Evolutionary conservation across 177 flowering plant genomes (phyloP).

Genomic region (Telopea speciosissima): DNA sequence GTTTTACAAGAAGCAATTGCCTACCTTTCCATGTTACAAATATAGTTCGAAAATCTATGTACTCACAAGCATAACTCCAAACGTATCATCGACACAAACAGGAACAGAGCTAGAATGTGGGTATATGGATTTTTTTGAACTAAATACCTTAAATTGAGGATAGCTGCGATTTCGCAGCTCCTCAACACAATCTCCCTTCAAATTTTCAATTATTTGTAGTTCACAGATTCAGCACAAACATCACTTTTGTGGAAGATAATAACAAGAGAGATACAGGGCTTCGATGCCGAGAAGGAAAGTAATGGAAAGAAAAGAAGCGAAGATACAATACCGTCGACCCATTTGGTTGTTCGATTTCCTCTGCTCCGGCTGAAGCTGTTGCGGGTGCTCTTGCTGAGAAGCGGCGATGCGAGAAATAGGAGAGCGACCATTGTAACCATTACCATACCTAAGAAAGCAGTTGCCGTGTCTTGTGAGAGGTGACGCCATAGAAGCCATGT

Average conservation of each 20-base stretch:
- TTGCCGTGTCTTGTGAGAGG: too few species aligned
- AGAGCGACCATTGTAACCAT: neutral
- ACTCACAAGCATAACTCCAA: neutral
- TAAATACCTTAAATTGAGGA: conserved; percentile 63
- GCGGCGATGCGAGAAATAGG: conserved; percentile 14
- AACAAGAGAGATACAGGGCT: too few species aligned
- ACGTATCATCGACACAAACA: too few species aligned
- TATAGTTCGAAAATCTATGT: too few species aligned
- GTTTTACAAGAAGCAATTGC: too few species aligned
- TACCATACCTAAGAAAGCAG: neutral
- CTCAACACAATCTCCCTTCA: conserved; percentile 65
- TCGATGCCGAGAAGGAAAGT: neutral
- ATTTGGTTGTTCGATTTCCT: conserved; percentile 20
- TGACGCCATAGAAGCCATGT: too few species aligned
- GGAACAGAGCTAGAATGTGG: neutral
- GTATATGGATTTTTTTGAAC: neutral
- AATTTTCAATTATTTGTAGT: neutral
- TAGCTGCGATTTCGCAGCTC: conserved; percentile 72
- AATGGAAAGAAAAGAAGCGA: conserved; percentile 5
- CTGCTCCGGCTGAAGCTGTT: conserved; percentile 6
- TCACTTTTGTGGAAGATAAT: too few species aligned
- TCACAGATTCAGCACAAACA: neutral
- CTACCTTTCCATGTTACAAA: too few species aligned
- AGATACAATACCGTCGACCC: too few species aligned
- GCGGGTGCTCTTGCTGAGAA: conserved; percentile 23